Conservation (phyloP, 2,329 filamentous ascomycete species). For the Pseudocercospora eumusae region DNA sequence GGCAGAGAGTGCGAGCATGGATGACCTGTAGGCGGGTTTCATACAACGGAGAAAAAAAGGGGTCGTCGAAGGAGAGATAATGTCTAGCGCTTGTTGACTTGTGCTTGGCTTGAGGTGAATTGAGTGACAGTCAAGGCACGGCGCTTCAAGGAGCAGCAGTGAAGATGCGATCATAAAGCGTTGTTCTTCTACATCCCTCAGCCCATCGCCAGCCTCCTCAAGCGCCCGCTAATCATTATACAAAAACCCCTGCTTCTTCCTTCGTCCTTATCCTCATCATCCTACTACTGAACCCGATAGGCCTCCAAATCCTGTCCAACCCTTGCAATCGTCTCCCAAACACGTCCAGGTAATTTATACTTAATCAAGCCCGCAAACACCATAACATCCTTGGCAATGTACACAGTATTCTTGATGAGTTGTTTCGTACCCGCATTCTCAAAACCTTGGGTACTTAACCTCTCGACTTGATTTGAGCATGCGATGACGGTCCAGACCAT, state of each 20-base stretch:
- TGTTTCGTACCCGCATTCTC: conserved; percentile 55
- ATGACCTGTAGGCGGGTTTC: too few species aligned
- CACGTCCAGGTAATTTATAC: conserved; percentile 81
- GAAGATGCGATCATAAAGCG: not conserved
- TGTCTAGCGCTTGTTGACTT: too few species aligned
- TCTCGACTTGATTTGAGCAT: conserved; percentile 75
- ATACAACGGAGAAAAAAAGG: too few species aligned
- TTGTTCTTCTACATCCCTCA: not conserved
- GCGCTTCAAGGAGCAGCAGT: not conserved
- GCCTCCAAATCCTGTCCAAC: conserved; percentile 66
- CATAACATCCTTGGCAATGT: conserved; percentile 85
- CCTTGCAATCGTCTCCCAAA: conserved; percentile 85
- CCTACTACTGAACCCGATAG: conserved; percentile 28
- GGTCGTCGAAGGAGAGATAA: too few species aligned
- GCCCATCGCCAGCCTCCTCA: not conserved
- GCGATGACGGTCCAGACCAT: conserved; percentile 91
- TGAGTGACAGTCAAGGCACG: too few species aligned
- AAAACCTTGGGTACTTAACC: conserved; percentile 69
- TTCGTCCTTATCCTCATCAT: not conserved
- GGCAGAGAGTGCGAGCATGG: too few species aligned
- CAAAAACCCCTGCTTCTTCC: not conserved
- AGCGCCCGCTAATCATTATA: not conserved
- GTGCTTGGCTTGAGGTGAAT: too few species aligned
- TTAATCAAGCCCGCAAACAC: conserved; percentile 90
- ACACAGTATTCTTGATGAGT: conserved; percentile 71